Conservation (phyloP, 1,139 yeast species). For the Hemisphaericaspora subhashii region DNA sequence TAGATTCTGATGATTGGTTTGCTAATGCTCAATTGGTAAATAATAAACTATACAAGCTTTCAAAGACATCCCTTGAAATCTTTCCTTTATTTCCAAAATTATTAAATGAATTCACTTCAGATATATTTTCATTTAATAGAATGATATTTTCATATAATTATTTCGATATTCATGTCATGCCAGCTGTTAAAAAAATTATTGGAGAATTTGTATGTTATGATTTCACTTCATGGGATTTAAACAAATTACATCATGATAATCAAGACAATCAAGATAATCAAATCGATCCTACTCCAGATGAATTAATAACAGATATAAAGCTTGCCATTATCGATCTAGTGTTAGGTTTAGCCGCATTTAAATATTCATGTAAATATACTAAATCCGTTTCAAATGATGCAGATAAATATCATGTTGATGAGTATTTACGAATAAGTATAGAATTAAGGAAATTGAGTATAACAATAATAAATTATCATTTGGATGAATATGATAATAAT, state of each 20-base stretch:
- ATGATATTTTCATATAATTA: constrained; percentile 21
- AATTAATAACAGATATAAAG: constrained; percentile 24
- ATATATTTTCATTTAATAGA: constrained; percentile 26
- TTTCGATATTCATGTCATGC: constrained; percentile 32
- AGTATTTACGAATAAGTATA: constrained; percentile 31
- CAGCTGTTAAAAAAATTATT: constrained; percentile 30
- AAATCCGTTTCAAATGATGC: constrained; percentile 14
- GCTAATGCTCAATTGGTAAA: constrained; percentile 24
- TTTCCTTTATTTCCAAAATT: constrained; percentile 21
- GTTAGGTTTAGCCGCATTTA: constrained; percentile 32
- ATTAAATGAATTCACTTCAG: constrained; percentile 18
- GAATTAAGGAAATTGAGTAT: constrained; percentile 40
- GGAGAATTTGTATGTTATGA: constrained; percentile 31
- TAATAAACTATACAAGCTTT: constrained; percentile 17
- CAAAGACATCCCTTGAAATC: constrained; percentile 17
- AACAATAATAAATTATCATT: constrained; percentile 37
- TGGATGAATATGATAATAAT: constrained; percentile 44
- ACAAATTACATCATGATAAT: constrained; percentile 8
- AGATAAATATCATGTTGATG: constrained; percentile 21
- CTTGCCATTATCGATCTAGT: constrained; percentile 26
- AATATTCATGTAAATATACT: constrained; percentile 10
- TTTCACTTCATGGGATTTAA: constrained; percentile 20
- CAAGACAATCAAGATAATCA: constrained; percentile 11
- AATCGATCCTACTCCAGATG: constrained; percentile 6
- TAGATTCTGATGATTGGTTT: constrained; percentile 46